Evolutionary conservation across 2,329 filamentous ascomycete species (phyloP).

Genomic region (Paecilomyces dactylethromorphus): DNA sequence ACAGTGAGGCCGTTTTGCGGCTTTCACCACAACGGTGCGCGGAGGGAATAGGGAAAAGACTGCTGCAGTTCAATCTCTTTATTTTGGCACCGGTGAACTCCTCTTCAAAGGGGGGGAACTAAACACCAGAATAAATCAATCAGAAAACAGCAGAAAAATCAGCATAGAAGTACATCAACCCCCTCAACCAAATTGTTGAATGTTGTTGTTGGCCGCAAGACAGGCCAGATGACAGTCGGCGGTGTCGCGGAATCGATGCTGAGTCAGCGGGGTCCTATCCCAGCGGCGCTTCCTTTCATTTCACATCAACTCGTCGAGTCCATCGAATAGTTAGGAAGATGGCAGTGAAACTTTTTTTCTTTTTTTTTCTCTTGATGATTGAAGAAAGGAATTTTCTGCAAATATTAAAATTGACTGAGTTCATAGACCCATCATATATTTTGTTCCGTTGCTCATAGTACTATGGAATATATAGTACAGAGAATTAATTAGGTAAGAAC

Average conservation of each 20-base stretch:
- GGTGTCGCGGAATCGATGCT: background rate
- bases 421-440: background rate
- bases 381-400: too few relatives aligned
- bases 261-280: background rate
- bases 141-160: background rate
- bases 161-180: background rate
- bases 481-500: too few relatives aligned
- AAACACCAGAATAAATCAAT: background rate
- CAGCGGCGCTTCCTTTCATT: background rate
- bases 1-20: background rate
- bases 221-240: background rate
- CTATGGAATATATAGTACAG: too few relatives aligned
- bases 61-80: background rate
- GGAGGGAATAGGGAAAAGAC: background rate
- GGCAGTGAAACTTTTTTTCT: background rate
- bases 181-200: background rate
- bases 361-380: background rate
- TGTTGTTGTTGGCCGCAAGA: background rate
- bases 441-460: too few relatives aligned
- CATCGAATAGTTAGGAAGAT: background rate
- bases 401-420: background rate
- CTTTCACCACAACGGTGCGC: background rate
- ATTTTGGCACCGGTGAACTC: background rate
- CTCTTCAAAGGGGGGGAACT: background rate
- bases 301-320: background rate